A percentile compares a stretch with the other conserved stretches of the same genome.
phyloP scores from a whole-genome alignment of 73 alveolate genomes.

The Tetrahymena borealis region DNA sequence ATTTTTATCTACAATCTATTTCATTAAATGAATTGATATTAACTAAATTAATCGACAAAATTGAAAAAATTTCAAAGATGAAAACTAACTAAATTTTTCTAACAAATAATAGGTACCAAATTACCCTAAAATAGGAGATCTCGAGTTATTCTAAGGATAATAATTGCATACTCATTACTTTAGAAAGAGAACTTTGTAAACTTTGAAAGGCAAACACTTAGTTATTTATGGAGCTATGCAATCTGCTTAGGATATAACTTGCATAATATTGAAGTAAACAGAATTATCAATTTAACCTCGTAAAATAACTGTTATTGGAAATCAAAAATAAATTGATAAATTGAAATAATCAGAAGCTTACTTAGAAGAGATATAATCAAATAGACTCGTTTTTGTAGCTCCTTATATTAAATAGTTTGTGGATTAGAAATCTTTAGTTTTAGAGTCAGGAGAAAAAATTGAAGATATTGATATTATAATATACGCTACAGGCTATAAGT shows the following conservation, averaged over 20 bases:
- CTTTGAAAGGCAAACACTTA: neutral
- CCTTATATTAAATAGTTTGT: neutral
- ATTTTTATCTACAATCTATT: too few relatives aligned
- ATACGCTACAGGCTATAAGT: neutral
- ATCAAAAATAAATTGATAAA: neutral
- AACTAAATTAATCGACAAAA: too few relatives aligned
- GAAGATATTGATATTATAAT: neutral
- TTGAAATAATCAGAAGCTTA: neutral
- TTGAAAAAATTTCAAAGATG: too few relatives aligned
- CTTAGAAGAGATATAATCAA: neutral
- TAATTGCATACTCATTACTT: neutral
- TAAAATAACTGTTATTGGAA: neutral
- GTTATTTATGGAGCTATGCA: neutral
- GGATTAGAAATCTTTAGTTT: neutral
- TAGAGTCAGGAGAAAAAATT: neutral
- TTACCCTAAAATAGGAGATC: neutral
- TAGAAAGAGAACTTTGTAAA: neutral
- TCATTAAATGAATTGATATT: too few relatives aligned
- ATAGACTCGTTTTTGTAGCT: neutral
- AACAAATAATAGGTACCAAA: neutral
- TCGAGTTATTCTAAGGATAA: neutral
- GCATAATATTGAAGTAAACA: neutral
- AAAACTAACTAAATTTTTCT: neutral
- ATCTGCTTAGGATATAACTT: neutral
- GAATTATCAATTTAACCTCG: neutral